phyloP scores from a whole-genome alignment of 1,284 basidiomycete species.

The Ganoderma leucocontextum region DNA sequence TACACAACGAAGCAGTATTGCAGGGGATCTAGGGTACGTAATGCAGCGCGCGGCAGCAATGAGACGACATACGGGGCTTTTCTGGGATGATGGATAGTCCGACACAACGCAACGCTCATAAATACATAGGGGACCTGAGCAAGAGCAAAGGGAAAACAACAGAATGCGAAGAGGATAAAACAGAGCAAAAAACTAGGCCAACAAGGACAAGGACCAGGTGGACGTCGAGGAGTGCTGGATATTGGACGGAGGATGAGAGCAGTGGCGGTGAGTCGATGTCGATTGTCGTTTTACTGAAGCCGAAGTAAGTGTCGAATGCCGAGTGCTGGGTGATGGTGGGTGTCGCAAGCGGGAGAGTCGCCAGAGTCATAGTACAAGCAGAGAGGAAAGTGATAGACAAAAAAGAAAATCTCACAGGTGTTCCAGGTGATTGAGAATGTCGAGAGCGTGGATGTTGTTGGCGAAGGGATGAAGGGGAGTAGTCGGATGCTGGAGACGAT shows the following conservation, averaged over 20 bases:
- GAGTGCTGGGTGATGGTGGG: conserved; percentile 10
- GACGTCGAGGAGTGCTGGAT: conserved; percentile 22
- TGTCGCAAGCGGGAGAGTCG: conserved; percentile 22
- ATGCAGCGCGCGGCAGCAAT: conserved; percentile 9
- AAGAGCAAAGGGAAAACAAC: conserved; percentile 14
- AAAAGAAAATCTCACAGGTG: conserved; percentile 17
- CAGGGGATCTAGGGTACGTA: conserved; percentile 14
- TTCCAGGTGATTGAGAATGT: conserved; percentile 16
- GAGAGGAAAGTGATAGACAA: conserved; percentile 25
- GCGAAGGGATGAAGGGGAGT: neutral
- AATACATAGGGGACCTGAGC: conserved; percentile 30
- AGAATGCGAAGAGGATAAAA: conserved; percentile 36
- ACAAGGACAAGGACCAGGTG: conserved; percentile 29
- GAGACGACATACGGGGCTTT: conserved; percentile 21
- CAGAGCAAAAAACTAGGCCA: conserved; percentile 25
- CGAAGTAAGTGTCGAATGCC: conserved; percentile 14
- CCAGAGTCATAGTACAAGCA: conserved; percentile 27
- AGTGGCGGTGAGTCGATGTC: conserved; percentile 24
- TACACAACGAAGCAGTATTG: conserved; percentile 9
- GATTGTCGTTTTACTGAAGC: conserved; percentile 26
- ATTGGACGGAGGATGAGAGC: conserved; percentile 7
- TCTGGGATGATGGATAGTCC: conserved; percentile 20
- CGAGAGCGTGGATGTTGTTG: conserved; percentile 6
- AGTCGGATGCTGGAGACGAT: neutral
- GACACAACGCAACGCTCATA: conserved; percentile 28